Conservation (phyloP, 2,329 filamentous ascomycete genomes). For the Fragosphaeria purpurea region DNA sequence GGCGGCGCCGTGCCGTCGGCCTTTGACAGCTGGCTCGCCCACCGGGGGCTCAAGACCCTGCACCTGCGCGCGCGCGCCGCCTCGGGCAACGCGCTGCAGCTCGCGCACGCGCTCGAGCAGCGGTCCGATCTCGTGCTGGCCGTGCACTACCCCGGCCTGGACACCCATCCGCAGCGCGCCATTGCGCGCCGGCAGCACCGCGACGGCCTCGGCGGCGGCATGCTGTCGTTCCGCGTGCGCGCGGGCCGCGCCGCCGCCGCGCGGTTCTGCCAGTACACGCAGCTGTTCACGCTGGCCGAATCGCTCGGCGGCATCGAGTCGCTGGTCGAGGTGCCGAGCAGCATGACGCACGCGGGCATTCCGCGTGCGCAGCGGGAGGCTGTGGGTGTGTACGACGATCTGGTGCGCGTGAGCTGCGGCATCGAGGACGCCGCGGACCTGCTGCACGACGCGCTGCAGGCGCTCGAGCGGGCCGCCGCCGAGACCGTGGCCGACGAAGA, state of each 20-base stretch:
- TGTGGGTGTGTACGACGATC: conserved; percentile 88
- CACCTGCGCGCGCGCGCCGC: conserved; percentile 86
- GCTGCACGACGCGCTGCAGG: conserved; percentile 66
- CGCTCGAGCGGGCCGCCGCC: conserved; percentile 63
- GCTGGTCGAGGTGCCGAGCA: conserved; percentile 81
- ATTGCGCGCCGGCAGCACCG: conserved; percentile 89
- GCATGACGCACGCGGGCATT: conserved; percentile 96
- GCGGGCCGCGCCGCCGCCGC: conserved; percentile 80
- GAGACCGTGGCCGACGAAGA: conserved; percentile 1
- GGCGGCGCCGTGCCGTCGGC: conserved; percentile 90
- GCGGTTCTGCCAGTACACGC: conserved; percentile 81
- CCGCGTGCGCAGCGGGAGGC: conserved; percentile 82
- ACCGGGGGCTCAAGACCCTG: conserved; percentile 92
- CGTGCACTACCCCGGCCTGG: conserved; percentile 91
- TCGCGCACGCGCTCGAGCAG: conserved; percentile 67
- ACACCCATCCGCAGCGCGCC: conserved; percentile 74
- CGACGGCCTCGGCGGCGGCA: conserved; percentile 87
- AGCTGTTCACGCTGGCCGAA: conserved; percentile 89
- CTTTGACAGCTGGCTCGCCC: conserved; percentile 97
- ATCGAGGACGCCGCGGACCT: conserved; percentile 86
- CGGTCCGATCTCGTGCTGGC: conserved; percentile 67
- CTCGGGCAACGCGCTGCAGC: conserved; percentile 65
- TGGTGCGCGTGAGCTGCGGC: conserved; percentile 87
- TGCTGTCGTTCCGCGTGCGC: conserved; percentile 91
- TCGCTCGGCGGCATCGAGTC: conserved; percentile 81